These are phyloP conservation scores for Colletotrichum camelliae DNA, from an alignment of 2,329 filamentous ascomycete genomes.

Conservation along the genomic window DNA sequence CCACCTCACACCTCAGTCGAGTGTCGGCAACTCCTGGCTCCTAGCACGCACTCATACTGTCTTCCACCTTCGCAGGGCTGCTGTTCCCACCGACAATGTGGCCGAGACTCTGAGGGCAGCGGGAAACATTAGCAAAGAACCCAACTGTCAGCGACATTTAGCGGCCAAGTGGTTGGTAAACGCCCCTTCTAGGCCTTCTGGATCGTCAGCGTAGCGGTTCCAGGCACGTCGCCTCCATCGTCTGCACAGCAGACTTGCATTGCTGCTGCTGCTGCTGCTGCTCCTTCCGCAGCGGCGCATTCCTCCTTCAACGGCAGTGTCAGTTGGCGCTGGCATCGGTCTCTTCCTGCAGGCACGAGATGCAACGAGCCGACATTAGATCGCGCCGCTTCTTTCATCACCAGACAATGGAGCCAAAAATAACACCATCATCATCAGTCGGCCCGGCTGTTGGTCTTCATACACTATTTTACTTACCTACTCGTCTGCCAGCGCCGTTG, in stretches of 20 bases:
- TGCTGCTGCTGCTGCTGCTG: not conserved
- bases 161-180: constrained; percentile 5
- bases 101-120: not conserved
- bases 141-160: constrained; percentile 8
- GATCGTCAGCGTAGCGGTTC: not conserved
- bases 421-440: not conserved
- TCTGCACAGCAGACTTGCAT: not conserved
- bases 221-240: not conserved
- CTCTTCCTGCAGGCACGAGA: not conserved
- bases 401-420: constrained; percentile 1
- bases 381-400: not conserved
- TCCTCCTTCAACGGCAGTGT: not conserved
- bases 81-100: not conserved
- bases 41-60: not conserved
- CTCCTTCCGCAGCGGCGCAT: not conserved
- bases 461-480: not conserved
- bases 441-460: not conserved
- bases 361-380: not conserved
- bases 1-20: not conserved
- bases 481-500: not conserved
- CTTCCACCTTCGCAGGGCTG: not conserved
- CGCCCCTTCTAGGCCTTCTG: constrained; percentile 4
- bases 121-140: not conserved
- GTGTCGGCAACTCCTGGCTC: not conserved
- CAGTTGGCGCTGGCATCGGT: not conserved